phyloP scores from a whole-genome alignment of 1,284 basidiomycete species.

The Papiliotrema fonsecae region DNA sequence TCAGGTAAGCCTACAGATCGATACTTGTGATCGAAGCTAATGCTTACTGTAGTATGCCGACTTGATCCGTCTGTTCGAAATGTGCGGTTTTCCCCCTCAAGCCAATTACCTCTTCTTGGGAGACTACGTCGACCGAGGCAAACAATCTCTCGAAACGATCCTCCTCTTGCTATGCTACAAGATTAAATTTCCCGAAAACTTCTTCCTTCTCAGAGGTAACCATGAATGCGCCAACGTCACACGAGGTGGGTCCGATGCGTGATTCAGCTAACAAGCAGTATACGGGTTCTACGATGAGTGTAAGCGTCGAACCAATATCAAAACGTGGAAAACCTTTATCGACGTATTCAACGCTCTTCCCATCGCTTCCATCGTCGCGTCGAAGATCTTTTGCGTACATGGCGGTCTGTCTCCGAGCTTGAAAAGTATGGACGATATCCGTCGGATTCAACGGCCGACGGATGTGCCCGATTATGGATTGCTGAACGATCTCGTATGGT shows the following conservation, averaged over 20 bases:
- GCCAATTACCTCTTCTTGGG: constrained; percentile 98
- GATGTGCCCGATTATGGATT: constrained; percentile 98
- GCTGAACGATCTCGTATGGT: constrained; percentile 96
- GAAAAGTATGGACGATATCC: constrained; percentile 98
- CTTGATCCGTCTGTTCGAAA: constrained; percentile 96
- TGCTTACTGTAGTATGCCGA: constrained; percentile 66
- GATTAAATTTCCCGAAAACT: constrained; percentile 99
- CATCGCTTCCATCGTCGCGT: constrained; percentile 96
- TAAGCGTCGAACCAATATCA: constrained; percentile 98
- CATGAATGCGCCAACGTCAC: constrained; percentile 99
- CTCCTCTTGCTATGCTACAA: constrained; percentile 96
- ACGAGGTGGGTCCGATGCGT: constrained; percentile 60
- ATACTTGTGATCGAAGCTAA: neutral
- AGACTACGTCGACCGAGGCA: constrained; percentile 97
- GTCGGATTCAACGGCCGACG: constrained; percentile 96
- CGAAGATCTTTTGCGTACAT: constrained; percentile 99
- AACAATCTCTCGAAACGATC: constrained; percentile 98
- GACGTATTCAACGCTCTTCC: constrained; percentile 99
- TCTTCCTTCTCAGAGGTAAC: constrained; percentile 95
- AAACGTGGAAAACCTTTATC: constrained; percentile 99
- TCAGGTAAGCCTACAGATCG: constrained; percentile 52
- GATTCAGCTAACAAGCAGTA: constrained; percentile 54
- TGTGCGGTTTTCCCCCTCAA: constrained; percentile 97
- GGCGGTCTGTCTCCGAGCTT: constrained; percentile 97
- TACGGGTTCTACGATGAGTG: constrained; percentile 99